Evolutionary conservation across 2,329 filamentous ascomycete species (phyloP).

Genomic region (Verticillium zaregamsianum): DNA sequence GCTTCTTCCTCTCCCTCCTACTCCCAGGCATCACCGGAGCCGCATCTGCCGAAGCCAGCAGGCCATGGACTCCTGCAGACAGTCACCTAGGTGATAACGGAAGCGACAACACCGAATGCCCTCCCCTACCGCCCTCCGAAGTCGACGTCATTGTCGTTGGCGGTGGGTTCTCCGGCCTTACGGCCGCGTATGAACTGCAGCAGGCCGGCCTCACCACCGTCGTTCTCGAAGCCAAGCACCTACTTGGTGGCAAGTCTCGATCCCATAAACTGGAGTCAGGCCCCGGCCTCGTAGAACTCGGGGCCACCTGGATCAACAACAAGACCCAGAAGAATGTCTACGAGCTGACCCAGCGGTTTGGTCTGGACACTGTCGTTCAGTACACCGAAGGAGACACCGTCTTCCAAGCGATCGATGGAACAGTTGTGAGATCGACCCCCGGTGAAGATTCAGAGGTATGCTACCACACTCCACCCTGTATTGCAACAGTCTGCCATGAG

Average conservation of each 20-base stretch:
- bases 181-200: conserved; percentile 5
- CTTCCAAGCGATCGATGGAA: conserved; percentile 1
- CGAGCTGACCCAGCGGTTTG: conserved; percentile 6
- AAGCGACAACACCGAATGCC: neutral
- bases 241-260: conserved; percentile 8
- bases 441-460: neutral
- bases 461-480: too few species aligned
- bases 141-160: conserved; percentile 11
- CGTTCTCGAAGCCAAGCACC: conserved; percentile 3
- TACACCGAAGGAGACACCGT: conserved; percentile 6
- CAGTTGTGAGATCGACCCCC: neutral
- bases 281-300: conserved; percentile 7
- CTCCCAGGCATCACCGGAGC: neutral
- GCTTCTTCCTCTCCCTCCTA: neutral
- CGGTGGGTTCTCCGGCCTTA: conserved; percentile 9
- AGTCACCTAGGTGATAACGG: neutral
- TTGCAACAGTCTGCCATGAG: too few species aligned
- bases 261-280: conserved; percentile 1
- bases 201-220: conserved; percentile 1
- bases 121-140: neutral
- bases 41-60: neutral
- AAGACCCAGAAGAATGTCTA: conserved; percentile 8
- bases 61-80: neutral
- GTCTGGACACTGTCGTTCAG: conserved; percentile 8
- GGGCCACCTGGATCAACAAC: conserved; percentile 14